Conservation (phyloP, 495 filamentous ascomycete species). For the Bacidia gigantensis region DNA sequence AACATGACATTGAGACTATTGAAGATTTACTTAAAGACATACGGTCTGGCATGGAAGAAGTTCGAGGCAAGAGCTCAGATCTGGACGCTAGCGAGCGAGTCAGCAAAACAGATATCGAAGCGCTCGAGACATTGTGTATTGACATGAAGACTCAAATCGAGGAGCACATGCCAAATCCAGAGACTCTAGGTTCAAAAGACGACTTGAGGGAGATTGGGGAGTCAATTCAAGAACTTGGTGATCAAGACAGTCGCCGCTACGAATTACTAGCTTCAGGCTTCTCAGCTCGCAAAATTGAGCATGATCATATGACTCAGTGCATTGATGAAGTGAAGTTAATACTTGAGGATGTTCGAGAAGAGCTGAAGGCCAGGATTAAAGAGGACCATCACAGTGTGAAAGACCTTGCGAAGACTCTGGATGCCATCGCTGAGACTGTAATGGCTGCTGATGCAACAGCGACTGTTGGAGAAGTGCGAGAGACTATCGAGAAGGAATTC, state of each 20-base stretch:
- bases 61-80: slow-evolving; percentile 47
- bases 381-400: slow-evolving; percentile 42
- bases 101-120: slow-evolving; percentile 65
- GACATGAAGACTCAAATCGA: slow-evolving; percentile 67
- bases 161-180: slow-evolving; percentile 51
- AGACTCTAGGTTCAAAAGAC: slow-evolving; percentile 45
- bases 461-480: slow-evolving; percentile 67
- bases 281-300: slow-evolving; percentile 59
- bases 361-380: slow-evolving; percentile 48
- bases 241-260: slow-evolving; percentile 51
- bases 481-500: slow-evolving; percentile 67
- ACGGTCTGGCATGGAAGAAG: slow-evolving; percentile 56
- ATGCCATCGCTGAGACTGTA: slow-evolving; percentile 46
- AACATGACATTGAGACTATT: slow-evolving; percentile 62
- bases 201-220: slow-evolving; percentile 52
- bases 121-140: slow-evolving; percentile 60
- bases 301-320: slow-evolving; percentile 41
- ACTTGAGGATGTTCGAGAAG: slow-evolving; percentile 48
- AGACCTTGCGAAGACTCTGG: slow-evolving; percentile 45
- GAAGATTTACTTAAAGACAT: slow-evolving; percentile 65
- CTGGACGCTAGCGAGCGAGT: slow-evolving; percentile 52
- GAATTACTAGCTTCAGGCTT: slow-evolving; percentile 65
- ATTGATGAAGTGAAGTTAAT: slow-evolving; percentile 44
- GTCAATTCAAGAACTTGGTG: slow-evolving; percentile 55
- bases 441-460: slow-evolving; percentile 41